phyloP scores from a whole-genome alignment of 306 rosid species.

The Citrullus colocynthis region DNA sequence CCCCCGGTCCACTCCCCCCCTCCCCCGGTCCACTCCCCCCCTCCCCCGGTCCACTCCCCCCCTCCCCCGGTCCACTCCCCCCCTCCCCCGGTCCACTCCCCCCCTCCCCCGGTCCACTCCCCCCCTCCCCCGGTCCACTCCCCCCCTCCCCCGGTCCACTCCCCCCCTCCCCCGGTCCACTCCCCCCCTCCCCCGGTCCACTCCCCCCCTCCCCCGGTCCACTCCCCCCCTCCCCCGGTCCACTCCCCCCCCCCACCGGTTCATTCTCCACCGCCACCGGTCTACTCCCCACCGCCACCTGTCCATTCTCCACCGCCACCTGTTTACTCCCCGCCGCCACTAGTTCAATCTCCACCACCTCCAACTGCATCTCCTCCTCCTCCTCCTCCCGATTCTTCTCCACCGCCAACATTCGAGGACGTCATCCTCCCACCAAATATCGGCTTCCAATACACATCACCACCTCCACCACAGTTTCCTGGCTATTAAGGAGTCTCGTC shows the following conservation, averaged over 20 bases:
- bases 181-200: neutral
- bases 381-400: neutral
- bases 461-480: neutral
- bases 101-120: neutral
- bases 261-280: neutral
- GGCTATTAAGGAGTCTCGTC: neutral
- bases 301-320: neutral
- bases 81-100: neutral
- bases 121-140: neutral
- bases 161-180: neutral
- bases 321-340: neutral
- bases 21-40: neutral
- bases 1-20: neutral
- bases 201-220: neutral
- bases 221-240: neutral
- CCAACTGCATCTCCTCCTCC: neutral
- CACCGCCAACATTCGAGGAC: neutral
- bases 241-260: neutral
- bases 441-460: neutral
- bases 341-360: neutral
- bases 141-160: neutral
- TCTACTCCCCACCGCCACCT: neutral
- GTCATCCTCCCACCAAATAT: neutral
- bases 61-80: neutral
- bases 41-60: neutral